Percentiles rank a stretch among this genome's conserved stretches.
These are phyloP conservation scores for Closterium sp. DNA, from an alignment of 139 green algal species.

Conservation along the genomic window DNA sequence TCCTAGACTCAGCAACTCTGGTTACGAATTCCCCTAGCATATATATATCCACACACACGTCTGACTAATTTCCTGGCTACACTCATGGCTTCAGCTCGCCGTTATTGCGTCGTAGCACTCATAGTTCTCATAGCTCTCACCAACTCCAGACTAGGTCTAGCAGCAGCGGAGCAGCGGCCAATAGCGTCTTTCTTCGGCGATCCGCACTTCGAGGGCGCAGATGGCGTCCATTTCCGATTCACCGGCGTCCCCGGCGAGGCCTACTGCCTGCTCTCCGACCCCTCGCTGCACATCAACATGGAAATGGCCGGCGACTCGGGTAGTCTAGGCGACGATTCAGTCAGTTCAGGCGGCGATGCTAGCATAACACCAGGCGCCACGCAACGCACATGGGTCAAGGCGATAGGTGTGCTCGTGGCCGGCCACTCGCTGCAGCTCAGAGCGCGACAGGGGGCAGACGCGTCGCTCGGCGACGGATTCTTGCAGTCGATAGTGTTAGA, in stretches of 20 bases:
- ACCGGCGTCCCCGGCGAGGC: not conserved
- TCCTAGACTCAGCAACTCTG: no score
- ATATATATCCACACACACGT: not conserved
- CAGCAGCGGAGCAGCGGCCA: not conserved
- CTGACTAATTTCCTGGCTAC: no score
- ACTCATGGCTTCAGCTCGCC: not conserved
- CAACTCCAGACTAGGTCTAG: not conserved
- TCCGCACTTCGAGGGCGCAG: constrained; percentile 20
- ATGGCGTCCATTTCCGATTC: constrained; percentile 31
- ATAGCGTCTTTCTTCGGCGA: constrained; percentile 12
- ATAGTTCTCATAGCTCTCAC: not conserved
- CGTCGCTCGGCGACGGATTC: constrained; percentile 8
- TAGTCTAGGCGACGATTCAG: not conserved
- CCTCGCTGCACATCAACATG: constrained; percentile 39
- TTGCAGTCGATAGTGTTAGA: not conserved
- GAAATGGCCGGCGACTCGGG: not conserved
- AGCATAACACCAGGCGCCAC: not conserved
- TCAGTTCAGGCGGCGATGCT: not conserved
- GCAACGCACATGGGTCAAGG: constrained; percentile 2
- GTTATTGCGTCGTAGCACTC: not conserved
- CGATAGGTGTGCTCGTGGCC: constrained; percentile 1
- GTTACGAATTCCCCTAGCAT: no score
- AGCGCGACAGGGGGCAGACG: not conserved
- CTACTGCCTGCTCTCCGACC: constrained; percentile 41
- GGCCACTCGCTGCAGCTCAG: not conserved